Evolutionary conservation across 2,329 filamentous ascomycete genomes (phyloP).

Genomic region (Graphiopsis chlorocephala): DNA sequence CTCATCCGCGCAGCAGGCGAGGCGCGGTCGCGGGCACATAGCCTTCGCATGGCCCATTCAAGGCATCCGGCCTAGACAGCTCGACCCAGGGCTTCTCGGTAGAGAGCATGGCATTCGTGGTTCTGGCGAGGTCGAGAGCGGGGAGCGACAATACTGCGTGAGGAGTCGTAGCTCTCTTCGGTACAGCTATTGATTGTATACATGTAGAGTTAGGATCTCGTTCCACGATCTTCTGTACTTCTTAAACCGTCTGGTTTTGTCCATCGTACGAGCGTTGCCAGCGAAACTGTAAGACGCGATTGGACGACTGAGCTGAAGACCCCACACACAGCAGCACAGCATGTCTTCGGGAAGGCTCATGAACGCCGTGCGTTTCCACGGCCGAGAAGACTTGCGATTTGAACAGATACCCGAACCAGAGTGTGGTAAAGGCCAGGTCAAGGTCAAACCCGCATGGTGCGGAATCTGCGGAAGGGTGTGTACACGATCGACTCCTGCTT

Average conservation of each 20-base stretch:
- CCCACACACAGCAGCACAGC: background rate
- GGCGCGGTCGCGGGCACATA: background rate
- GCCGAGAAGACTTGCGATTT: constrained; percentile 35
- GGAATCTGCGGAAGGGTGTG: constrained; percentile 31
- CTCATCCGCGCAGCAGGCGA: background rate
- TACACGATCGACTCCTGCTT: background rate
- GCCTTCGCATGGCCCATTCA: background rate
- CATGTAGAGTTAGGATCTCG: background rate
- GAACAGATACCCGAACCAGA: constrained; percentile 35
- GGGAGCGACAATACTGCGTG: background rate
- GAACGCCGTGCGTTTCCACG: constrained; percentile 40
- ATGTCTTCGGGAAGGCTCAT: constrained; percentile 22
- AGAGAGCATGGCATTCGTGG: constrained; percentile 9
- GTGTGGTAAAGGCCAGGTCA: constrained; percentile 36
- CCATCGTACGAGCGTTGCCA: background rate
- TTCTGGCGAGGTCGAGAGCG: background rate
- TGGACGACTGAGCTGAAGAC: background rate
- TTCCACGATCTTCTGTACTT: background rate
- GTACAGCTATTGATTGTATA: background rate
- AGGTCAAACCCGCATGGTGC: constrained; percentile 38
- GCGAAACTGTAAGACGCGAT: background rate
- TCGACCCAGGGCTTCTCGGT: background rate
- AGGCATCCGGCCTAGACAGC: constrained; percentile 6
- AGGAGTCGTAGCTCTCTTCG: background rate
- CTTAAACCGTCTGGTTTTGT: background rate